These are phyloP conservation scores for Akanthomyces lecanii DNA, from an alignment of 2,329 filamentous ascomycete species.

Conservation along the genomic window DNA sequence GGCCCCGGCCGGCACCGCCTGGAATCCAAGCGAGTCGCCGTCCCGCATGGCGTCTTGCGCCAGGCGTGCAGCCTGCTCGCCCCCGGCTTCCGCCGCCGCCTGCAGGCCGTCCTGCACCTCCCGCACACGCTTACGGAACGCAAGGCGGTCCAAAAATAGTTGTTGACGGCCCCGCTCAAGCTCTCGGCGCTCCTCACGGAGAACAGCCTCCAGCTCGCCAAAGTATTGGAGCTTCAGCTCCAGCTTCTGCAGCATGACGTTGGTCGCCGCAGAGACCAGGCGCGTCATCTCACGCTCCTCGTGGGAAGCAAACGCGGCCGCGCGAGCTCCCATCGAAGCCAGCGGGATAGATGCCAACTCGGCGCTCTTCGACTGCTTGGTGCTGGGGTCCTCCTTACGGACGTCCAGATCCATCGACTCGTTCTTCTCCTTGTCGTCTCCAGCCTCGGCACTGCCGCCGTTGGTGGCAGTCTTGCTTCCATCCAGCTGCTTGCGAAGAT, in stretches of 20 bases:
- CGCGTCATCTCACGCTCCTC: constrained; percentile 96
- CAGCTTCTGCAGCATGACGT: constrained; percentile 90
- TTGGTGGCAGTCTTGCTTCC: constrained; percentile 42
- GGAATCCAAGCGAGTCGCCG: constrained; percentile 51
- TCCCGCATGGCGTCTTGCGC: constrained; percentile 45
- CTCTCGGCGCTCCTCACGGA: constrained; percentile 89
- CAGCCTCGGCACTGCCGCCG: constrained; percentile 37
- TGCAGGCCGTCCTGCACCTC: constrained; percentile 76
- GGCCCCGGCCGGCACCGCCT: constrained; percentile 38
- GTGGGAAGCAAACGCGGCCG: constrained; percentile 85
- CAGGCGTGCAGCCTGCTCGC: constrained; percentile 46
- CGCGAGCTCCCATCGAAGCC: constrained; percentile 78
- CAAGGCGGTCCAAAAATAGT: constrained; percentile 85
- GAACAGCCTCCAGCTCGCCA: constrained; percentile 87
- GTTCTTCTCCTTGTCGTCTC: constrained; percentile 51
- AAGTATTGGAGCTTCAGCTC: constrained; percentile 96
- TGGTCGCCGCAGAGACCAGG: constrained; percentile 85
- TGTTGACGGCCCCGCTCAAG: constrained; percentile 88
- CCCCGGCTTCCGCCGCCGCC: constrained; percentile 45
- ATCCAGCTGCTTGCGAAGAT: constrained; percentile 74
- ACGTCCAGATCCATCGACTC: constrained; percentile 64
- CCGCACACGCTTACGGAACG: constrained; percentile 82
- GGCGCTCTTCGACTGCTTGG: constrained; percentile 41
- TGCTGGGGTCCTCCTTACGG: constrained; percentile 47
- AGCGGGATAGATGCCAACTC: constrained; percentile 74